Conservation (phyloP, 2,329 filamentous ascomycete genomes). For the Tolypocladium guangdongense region DNA sequence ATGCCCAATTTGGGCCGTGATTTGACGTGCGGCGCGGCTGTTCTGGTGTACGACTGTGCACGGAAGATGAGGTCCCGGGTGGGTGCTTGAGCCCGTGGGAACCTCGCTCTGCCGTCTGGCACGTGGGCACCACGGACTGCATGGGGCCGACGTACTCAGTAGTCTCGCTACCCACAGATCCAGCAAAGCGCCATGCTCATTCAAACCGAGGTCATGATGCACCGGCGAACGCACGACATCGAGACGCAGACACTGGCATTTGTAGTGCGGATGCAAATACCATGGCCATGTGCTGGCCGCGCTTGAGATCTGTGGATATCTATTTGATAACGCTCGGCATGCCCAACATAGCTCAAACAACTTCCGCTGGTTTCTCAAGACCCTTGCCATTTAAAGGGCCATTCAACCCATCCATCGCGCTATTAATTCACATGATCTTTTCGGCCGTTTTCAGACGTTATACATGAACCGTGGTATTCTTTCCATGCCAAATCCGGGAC, state of each 20-base stretch:
- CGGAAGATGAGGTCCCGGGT: background rate
- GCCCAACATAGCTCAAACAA: background rate
- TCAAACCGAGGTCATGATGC: background rate
- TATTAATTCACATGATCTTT: no score
- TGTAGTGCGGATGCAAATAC: background rate
- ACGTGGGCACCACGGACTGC: no score
- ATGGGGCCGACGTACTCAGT: background rate
- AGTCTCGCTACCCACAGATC: background rate
- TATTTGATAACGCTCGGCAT: background rate
- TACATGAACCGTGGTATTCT: background rate
- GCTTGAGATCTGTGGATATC: background rate
- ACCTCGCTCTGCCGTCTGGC: background rate
- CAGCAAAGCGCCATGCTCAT: background rate
- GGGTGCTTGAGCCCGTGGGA: background rate
- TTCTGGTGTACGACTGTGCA: background rate
- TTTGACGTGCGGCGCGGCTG: background rate
- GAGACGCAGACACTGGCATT: background rate
- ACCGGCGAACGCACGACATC: background rate
- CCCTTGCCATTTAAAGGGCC: background rate
- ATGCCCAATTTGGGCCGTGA: background rate
- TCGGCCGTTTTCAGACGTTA: no score
- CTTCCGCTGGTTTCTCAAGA: no score
- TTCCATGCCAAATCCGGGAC: background rate
- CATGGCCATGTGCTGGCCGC: background rate
- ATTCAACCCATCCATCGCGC: background rate